Evolutionary conservation across 768 basidiomycete species (phyloP), one percentile per base, ranked within the genome.

Genomic region (Panaeolus papilionaceus): DNA sequence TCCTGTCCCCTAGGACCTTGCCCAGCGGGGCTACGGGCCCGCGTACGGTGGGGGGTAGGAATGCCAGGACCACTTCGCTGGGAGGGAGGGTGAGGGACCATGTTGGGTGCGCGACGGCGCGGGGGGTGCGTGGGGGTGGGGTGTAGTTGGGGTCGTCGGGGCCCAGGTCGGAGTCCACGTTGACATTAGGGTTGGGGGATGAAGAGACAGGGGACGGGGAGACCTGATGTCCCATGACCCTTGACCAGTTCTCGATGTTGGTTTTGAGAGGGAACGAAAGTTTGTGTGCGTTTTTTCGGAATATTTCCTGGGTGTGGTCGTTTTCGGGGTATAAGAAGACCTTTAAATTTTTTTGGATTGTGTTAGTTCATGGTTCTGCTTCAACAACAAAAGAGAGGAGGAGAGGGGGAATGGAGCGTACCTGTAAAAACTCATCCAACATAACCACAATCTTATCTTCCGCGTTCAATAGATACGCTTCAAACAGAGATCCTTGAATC

Each of bases 1-100:
- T 89, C 64, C 95, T 88, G 76, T 96, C 92, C 2, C 93, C 96
- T 3, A 94, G 81, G 4, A 97, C 95, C 72, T 90, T 90, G 4
- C 96, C 97, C 38, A 91, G 78, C 1, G 90, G 92, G 0, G 96
- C 95, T 39, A 94, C 80, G 0, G 88, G 86, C 65, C 83, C 84
- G 68, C 81, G 72, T 9, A 81, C 73, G 12, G 73, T 70, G 33
- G 85, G 84, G 45, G 82, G 80, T 23, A 90, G 76, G 66, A 91
- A 76, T 0, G 83, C 72, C 54, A 81, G 78, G n/a, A 95, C 81
- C 33, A 82, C 80, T 73, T 96, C 92, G 33, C 81, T 83, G 0
- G 79, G 77, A 0, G 84, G 80, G 42, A 94, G 76, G 23, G 85
- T 81, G 16, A 89, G 74, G 14, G 86, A 82, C 94, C 94, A 96